A percentile compares a stretch with the other conserved stretches of the same genome.
Conservation (phyloP, 73 alveolate genomes). For the Blepharisma japonicum region DNA sequence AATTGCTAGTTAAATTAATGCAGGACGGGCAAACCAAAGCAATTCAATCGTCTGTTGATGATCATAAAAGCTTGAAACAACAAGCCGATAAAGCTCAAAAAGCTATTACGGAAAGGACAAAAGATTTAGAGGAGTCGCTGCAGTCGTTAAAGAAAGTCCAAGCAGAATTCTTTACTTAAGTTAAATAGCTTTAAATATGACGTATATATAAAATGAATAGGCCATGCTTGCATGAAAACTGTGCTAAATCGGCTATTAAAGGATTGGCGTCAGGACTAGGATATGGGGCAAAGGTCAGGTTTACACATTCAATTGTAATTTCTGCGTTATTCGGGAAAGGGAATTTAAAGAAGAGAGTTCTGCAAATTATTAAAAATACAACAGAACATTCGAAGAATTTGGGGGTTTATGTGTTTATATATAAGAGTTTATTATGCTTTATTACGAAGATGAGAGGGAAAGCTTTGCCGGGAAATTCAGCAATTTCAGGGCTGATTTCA, state of each 20-base stretch:
- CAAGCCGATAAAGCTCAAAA: too few relatives aligned
- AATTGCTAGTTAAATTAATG: too few relatives aligned
- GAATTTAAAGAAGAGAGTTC: constrained; percentile 42
- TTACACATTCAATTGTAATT: constrained; percentile 83
- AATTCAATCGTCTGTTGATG: too few relatives aligned
- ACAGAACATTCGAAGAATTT: constrained; percentile 68
- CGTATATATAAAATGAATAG: constrained; percentile 28
- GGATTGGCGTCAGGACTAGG: constrained; percentile 74
- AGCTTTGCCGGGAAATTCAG: constrained; percentile 45
- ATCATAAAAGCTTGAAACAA: too few relatives aligned
- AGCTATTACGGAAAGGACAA: too few relatives aligned
- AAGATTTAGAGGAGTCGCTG: too few relatives aligned
- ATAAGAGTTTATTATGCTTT: constrained; percentile 58
- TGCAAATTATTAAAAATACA: constrained; percentile 52
- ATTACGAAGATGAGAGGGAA: constrained; percentile 40
- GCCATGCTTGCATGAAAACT: constrained; percentile 49
- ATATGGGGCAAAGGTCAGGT: constrained; percentile 78
- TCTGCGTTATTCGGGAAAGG: constrained; percentile 70
- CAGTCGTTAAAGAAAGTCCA: too few relatives aligned
- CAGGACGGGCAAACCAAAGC: too few relatives aligned
- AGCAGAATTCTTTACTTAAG: too few relatives aligned
- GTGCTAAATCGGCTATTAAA: constrained; percentile 56
- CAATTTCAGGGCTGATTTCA: constrained; percentile 66
- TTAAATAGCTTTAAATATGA: too few relatives aligned
- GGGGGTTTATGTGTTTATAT: constrained; percentile 62